These are phyloP conservation scores for Gonapodya sp. DNA, from an alignment of 192 early-diverging fungal species.

Conservation along the genomic window DNA sequence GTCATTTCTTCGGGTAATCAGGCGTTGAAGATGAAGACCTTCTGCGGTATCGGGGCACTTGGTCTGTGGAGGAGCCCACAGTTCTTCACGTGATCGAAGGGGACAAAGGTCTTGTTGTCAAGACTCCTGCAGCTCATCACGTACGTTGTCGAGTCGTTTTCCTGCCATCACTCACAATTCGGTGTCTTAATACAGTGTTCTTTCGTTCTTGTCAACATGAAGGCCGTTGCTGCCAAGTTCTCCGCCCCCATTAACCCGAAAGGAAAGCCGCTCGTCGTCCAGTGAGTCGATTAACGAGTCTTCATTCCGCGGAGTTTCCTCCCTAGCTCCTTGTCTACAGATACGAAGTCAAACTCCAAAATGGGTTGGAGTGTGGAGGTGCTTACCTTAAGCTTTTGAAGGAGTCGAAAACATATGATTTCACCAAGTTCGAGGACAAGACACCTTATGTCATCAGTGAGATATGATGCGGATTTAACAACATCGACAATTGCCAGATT, in stretches of 20 bases:
- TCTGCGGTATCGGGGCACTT: constrained; percentile 58
- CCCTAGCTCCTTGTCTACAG: neutral
- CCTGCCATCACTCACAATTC: constrained; percentile 2
- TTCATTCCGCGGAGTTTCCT: neutral
- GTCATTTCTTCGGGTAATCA: neutral
- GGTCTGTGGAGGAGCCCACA: constrained; percentile 65
- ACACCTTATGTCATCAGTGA: constrained; percentile 80
- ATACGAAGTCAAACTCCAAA: constrained; percentile 77
- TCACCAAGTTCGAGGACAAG: constrained; percentile 60
- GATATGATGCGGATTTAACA: constrained; percentile 10
- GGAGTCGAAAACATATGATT: constrained; percentile 26
- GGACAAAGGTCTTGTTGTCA: constrained; percentile 71
- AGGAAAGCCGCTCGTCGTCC: constrained; percentile 66
- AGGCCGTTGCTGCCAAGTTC: constrained; percentile 71
- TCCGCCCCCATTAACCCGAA: constrained; percentile 59
- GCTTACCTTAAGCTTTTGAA: constrained; percentile 87
- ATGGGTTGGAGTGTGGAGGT: constrained; percentile 81
- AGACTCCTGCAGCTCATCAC: constrained; percentile 71
- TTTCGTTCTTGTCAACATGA: neutral
- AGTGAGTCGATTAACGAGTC: constrained; percentile 23
- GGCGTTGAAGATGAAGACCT: constrained; percentile 55
- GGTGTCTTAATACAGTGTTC: constrained; percentile 6
- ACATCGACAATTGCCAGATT: neutral
- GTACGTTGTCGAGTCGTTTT: constrained; percentile 25
- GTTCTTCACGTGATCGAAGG: constrained; percentile 46